phyloP scores from a whole-genome alignment of 2,329 filamentous ascomycete genomes.

The Colletotrichum incanum region DNA sequence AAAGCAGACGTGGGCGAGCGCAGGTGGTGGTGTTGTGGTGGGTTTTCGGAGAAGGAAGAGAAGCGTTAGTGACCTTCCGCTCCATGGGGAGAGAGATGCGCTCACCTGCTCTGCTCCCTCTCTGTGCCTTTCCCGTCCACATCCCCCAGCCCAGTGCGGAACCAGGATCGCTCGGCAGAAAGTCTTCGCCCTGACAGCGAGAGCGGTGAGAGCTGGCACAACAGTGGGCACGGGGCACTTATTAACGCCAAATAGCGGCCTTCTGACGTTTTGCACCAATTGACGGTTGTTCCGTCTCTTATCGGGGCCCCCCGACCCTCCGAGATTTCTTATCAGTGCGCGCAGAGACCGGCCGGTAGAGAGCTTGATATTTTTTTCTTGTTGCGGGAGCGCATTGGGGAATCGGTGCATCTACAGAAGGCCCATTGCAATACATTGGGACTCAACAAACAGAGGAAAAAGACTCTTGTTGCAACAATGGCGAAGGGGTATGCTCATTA shows the following conservation, averaged over 20 bases:
- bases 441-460: neutral
- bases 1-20: constrained; percentile 31
- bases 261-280: constrained; percentile 41
- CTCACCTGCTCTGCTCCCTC: constrained; percentile 44
- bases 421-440: constrained; percentile 25
- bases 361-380: constrained; percentile 38
- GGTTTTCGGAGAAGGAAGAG: constrained; percentile 43
- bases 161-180: constrained; percentile 45
- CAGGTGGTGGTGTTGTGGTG: constrained; percentile 43
- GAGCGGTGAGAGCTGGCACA: constrained; percentile 44
- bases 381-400: constrained; percentile 16
- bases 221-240: constrained; percentile 41
- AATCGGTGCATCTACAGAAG: constrained; percentile 35
- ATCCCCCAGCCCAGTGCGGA: constrained; percentile 34
- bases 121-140: constrained; percentile 41
- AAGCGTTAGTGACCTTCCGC: constrained; percentile 44
- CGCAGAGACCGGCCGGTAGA: constrained; percentile 23
- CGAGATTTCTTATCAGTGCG: constrained; percentile 9
- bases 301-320: constrained; percentile 12
- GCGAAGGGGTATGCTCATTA: constrained; percentile 43
- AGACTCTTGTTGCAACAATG: constrained; percentile 42
- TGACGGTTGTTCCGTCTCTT: constrained; percentile 38
- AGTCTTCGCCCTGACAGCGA: constrained; percentile 38
- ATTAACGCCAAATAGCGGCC: constrained; percentile 41
- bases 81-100: constrained; percentile 43